Percentiles rank a stretch among this genome's conserved stretches.
Conservation (phyloP, 345 rosid species). For the Lepidium didymum region DNA sequence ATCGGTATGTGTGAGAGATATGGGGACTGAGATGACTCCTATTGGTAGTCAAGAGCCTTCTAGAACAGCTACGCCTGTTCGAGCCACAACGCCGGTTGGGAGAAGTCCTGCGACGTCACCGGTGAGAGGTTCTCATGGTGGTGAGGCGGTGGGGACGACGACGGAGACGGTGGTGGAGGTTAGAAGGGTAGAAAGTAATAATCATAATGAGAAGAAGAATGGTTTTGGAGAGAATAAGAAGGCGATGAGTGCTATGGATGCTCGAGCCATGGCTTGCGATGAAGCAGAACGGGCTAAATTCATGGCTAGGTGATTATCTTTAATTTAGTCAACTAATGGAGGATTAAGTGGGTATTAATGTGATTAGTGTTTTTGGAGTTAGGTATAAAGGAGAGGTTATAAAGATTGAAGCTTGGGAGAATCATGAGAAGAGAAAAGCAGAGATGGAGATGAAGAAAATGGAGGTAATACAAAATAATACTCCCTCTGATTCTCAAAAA, state of each 20-base stretch:
- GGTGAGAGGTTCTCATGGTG: conserved; percentile 33
- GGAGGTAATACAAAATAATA: conserved; percentile 44
- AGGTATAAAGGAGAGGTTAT: conserved; percentile 94
- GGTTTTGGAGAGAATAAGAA: neutral
- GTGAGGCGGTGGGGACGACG: conserved; percentile 9
- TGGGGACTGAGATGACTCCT: conserved; percentile 99
- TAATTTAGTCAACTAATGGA: neutral
- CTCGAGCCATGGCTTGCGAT: conserved; percentile 82
- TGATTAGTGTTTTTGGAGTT: conserved; percentile 12
- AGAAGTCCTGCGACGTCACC: conserved; percentile 83
- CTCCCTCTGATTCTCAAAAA: no score
- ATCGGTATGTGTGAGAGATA: conserved; percentile 80
- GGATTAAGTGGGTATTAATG: neutral
- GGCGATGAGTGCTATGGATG: conserved; percentile 51
- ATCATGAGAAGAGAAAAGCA: conserved; percentile 88
- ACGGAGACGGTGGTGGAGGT: conserved; percentile 1
- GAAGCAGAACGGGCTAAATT: conserved; percentile 91
- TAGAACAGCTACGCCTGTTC: conserved; percentile 71
- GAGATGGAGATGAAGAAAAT: conserved; percentile 90
- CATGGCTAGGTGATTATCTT: conserved; percentile 62
- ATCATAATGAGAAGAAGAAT: neutral
- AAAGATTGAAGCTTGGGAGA: conserved; percentile 95
- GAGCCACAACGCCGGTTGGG: conserved; percentile 67
- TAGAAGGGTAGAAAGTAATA: conserved; percentile 8
- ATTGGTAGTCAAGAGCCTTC: conserved; percentile 91